Percentiles rank a stretch among this genome's conserved stretches.
Conservation (phyloP, 495 filamentous ascomycete genomes). For the Paragyromitra xinjiangensis region DNA sequence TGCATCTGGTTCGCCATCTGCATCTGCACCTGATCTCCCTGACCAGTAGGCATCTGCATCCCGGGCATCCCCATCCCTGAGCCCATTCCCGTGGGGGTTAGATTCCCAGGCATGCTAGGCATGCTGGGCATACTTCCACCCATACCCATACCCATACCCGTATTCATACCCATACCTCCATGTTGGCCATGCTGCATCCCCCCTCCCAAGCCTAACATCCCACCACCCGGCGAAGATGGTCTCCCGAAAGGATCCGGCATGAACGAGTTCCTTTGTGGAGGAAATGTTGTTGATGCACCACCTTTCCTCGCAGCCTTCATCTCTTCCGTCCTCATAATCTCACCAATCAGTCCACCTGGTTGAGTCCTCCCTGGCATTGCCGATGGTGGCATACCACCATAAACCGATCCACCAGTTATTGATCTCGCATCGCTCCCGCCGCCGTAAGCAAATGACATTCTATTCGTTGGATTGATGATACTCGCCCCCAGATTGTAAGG, state of each 20-base stretch:
- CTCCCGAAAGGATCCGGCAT: conserved; percentile 54
- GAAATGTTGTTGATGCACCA: conserved; percentile 44
- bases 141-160: conserved; percentile 57
- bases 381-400: conserved; percentile 57
- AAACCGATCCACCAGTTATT: conserved; percentile 58
- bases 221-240: conserved; percentile 58
- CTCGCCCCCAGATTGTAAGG: conserved; percentile 83
- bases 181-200: conserved; percentile 60
- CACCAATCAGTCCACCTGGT: conserved; percentile 83
- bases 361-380: conserved; percentile 59
- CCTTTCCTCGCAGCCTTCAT: conserved; percentile 56
- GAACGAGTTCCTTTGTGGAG: conserved; percentile 49
- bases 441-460: conserved; percentile 79
- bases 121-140: conserved; percentile 44
- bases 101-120: conserved; percentile 49
- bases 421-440: conserved; percentile 68
- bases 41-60: conserved; percentile 62
- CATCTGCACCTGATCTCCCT: conserved; percentile 78
- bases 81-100: conserved; percentile 35
- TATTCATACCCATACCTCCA: conserved; percentile 60
- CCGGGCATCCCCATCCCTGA: conserved; percentile 57
- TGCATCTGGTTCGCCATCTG: conserved; percentile 90
- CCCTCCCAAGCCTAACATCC: conserved; percentile 58
- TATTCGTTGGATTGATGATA: conserved; percentile 74
- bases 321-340: conserved; percentile 72